Evolutionary conservation across 495 filamentous ascomycete species (phyloP), one percentile per base, ranked within the genome.

Genomic region (Trichoderma erinaceum): DNA sequence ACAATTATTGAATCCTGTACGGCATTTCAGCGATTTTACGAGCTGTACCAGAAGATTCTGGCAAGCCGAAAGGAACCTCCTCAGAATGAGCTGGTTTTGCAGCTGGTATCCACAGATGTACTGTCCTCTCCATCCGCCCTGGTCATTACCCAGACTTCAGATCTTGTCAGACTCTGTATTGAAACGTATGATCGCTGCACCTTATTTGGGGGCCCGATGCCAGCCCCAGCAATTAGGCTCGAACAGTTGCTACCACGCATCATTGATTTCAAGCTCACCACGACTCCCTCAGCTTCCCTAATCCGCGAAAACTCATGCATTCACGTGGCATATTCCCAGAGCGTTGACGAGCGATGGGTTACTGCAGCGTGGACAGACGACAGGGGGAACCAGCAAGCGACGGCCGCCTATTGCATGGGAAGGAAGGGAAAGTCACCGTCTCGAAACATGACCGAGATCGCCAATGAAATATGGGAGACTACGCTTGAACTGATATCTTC

Each of bases 361-460:
- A 89, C 89, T 0, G 92, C 88, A 5, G 90, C 90, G n/a, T 99
- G 96, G 96, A 91, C 90, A 1, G 93, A 98, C 76, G 92, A 87
- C 71, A 84, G 81, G 29, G 96, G 95, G 0, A 85, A 80, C 50
- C 84, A 90, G 68, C 92, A 96, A 74, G 88, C 85, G 70, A 90
- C 82, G 5, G 88, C 90, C 38, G 91, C 91, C 2, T 96, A 96
- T 76, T 90, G 90, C 71, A 80, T 96, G 4, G 87, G 87, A 25
- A 85, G 86, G 71, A 86, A 88, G 70, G 84, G 85, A 35, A 83
- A 82, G 63, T 78, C 79, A 10, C 76, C 84, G 2, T 76, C 83
- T 18, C 84, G 87, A 65, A 69, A 76, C 0, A 80, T 96, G 41
- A 74, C 76, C 10, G 88, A 94, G 27, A 82, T 93, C 18, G 83